These are phyloP conservation scores for Fusarium luffae DNA, from an alignment of 2,329 filamentous ascomycete species.

Conservation along the genomic window DNA sequence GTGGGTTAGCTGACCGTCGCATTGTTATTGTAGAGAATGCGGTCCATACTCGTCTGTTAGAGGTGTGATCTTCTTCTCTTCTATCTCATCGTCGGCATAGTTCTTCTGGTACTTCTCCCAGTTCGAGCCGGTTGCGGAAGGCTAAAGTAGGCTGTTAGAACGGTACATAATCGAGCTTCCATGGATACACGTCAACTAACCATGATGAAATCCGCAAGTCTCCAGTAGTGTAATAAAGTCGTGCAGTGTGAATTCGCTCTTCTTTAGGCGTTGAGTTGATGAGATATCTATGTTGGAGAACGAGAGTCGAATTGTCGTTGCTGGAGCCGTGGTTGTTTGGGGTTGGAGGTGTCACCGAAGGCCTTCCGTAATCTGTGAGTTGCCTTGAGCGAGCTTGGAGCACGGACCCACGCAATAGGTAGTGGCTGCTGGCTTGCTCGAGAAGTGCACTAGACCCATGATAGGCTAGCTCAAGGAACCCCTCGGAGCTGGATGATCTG, in stretches of 20 bases:
- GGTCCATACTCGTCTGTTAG: constrained; percentile 90
- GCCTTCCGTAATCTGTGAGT: constrained; percentile 55
- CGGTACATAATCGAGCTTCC: constrained; percentile 12
- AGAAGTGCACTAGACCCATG: constrained; percentile 39
- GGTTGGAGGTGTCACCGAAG: constrained; percentile 50
- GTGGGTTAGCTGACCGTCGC: constrained; percentile 39
- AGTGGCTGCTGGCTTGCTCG: constrained; percentile 24
- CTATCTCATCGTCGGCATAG: constrained; percentile 94
- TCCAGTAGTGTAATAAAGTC: constrained; percentile 9
- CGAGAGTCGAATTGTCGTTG: constrained; percentile 26
- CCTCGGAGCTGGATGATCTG: constrained; percentile 55
- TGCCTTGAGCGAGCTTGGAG: constrained; percentile 55
- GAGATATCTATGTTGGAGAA: constrained; percentile 15
- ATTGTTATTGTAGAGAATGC: background rate
- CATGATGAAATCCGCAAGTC: constrained; percentile 55
- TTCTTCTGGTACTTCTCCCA: constrained; percentile 99
- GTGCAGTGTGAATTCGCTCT: background rate
- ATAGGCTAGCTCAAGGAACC: constrained; percentile 40
- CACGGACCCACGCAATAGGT: constrained; percentile 45
- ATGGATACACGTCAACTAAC: constrained; percentile 47
- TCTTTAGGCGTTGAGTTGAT: background rate
- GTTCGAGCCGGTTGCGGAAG: constrained; percentile 90
- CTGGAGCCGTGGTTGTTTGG: constrained; percentile 44
- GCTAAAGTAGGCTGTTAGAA: constrained; percentile 65
- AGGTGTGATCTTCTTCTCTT: constrained; percentile 99